Conservation (phyloP, 306 rosid species). For the Cucurbita argyrosperma region DNA sequence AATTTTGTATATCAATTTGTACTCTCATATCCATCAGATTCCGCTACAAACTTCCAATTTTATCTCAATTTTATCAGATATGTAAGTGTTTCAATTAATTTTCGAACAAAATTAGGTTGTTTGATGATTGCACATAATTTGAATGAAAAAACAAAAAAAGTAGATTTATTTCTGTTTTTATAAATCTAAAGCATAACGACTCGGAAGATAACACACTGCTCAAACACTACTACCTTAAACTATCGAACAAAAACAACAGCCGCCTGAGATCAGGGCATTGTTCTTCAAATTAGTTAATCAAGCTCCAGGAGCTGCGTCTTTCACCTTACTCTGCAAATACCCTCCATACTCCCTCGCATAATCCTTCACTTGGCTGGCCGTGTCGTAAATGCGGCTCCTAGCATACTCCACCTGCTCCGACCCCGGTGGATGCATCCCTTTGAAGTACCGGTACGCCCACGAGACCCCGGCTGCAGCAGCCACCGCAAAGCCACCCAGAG, state of each 20-base stretch:
- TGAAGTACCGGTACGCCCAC: slow-evolving; percentile 55
- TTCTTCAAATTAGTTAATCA: background rate
- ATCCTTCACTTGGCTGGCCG: slow-evolving; percentile 75
- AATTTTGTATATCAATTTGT: too few species aligned
- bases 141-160: too few species aligned
- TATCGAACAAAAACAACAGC: background rate
- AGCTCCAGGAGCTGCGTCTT: slow-evolving; percentile 92
- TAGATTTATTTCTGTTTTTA: background rate
- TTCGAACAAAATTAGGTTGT: too few species aligned
- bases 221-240: too few species aligned
- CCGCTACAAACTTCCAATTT: too few species aligned
- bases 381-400: slow-evolving; percentile 49
- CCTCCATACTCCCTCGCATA: slow-evolving; percentile 78
- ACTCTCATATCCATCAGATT: too few species aligned
- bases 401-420: slow-evolving; percentile 66
- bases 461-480: slow-evolving; percentile 24
- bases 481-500: slow-evolving; percentile 24
- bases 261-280: background rate
- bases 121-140: too few species aligned
- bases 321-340: slow-evolving; percentile 57
- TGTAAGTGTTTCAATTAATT: too few species aligned
- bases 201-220: too few species aligned
- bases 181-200: background rate
- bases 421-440: slow-evolving; percentile 73
- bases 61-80: too few species aligned